phyloP scores from a whole-genome alignment of 2,329 filamentous ascomycete genomes.

The Fusarium cyanostomum region DNA sequence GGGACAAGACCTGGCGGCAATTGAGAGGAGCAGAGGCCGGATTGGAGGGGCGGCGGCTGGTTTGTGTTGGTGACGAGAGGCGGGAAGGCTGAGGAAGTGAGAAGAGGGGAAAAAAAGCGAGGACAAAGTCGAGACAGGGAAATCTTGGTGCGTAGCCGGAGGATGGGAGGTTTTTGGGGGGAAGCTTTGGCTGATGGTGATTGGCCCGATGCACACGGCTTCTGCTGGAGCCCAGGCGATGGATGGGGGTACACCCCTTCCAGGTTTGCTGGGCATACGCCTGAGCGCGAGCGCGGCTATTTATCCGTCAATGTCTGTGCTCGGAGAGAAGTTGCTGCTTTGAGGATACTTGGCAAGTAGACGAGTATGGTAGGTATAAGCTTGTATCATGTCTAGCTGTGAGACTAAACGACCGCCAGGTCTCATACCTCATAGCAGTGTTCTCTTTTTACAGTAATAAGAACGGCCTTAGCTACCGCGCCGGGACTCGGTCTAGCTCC shows the following conservation, averaged over 20 bases:
- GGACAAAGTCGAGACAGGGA: constrained; percentile 39
- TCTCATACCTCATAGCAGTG: neutral
- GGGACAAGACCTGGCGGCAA: constrained; percentile 28
- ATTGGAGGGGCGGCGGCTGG: constrained; percentile 15
- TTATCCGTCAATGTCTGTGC: constrained; percentile 18
- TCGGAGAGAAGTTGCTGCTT: neutral
- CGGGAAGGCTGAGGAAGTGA: constrained; percentile 18
- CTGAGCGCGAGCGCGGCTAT: constrained; percentile 29
- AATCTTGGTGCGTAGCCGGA: constrained; percentile 47
- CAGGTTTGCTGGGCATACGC: constrained; percentile 33
- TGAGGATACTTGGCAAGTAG: too few species aligned
- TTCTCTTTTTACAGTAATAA: neutral
- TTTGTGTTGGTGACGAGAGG: constrained; percentile 13
- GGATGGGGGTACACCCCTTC: constrained; percentile 32
- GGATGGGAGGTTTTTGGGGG: constrained; percentile 44
- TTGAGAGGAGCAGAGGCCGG: constrained; percentile 23
- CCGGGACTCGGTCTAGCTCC: constrained; percentile 26
- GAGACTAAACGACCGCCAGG: too few species aligned
- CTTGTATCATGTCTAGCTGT: too few species aligned
- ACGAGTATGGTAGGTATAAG: too few species aligned
- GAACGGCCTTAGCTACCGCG: neutral
- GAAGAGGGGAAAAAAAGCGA: constrained; percentile 32
- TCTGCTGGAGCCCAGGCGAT: constrained; percentile 30
- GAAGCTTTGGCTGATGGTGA: constrained; percentile 37
- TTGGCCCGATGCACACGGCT: constrained; percentile 31